Evolutionary conservation across 2,329 filamentous ascomycete genomes (phyloP).

Genomic region (Cladorrhinum sp.): DNA sequence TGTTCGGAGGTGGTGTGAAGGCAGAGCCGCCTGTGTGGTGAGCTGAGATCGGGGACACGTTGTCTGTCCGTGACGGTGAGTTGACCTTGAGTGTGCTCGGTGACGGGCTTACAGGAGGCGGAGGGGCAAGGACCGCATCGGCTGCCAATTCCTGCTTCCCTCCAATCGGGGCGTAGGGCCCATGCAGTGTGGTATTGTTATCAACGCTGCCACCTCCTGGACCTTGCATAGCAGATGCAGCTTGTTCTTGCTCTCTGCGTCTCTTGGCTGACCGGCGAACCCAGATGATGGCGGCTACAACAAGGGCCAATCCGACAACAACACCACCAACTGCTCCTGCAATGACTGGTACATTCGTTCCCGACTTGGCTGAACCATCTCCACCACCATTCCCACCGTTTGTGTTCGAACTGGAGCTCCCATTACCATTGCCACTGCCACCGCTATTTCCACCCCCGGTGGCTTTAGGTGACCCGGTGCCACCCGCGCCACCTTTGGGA

Average conservation of each 20-base stretch:
- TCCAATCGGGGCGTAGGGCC: conserved; percentile 9
- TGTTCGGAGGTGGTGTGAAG: conserved; percentile 23
- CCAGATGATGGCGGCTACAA: conserved; percentile 38
- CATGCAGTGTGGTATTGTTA: conserved; percentile 5
- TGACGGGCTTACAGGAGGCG: conserved; percentile 31
- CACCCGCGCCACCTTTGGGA: conserved; percentile 9
- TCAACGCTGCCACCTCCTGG: not conserved
- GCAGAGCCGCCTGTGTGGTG: conserved; percentile 21
- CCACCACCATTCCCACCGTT: conserved; percentile 1
- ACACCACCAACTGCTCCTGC: conserved; percentile 35
- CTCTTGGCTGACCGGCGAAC: conserved; percentile 31
- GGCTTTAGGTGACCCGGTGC: conserved; percentile 2
- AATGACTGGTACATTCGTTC: conserved; percentile 34
- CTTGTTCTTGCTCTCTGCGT: conserved; percentile 11
- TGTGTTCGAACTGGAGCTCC: conserved; percentile 11
- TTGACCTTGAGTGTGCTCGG: conserved; percentile 28
- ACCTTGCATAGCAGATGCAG: not conserved
- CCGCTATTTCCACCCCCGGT: conserved; percentile 7
- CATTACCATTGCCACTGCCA: conserved; percentile 16
- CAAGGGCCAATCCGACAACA: conserved; percentile 31
- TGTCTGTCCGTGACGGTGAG: conserved; percentile 23
- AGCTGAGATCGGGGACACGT: conserved; percentile 30
- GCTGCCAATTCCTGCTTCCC: conserved; percentile 31
- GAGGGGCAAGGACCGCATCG: conserved; percentile 16
- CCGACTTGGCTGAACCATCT: not conserved